Evolutionary conservation across 306 rosid genomes (phyloP), one percentile per base, ranked within the genome.

Genomic region (Gleditsia sinensis): DNA sequence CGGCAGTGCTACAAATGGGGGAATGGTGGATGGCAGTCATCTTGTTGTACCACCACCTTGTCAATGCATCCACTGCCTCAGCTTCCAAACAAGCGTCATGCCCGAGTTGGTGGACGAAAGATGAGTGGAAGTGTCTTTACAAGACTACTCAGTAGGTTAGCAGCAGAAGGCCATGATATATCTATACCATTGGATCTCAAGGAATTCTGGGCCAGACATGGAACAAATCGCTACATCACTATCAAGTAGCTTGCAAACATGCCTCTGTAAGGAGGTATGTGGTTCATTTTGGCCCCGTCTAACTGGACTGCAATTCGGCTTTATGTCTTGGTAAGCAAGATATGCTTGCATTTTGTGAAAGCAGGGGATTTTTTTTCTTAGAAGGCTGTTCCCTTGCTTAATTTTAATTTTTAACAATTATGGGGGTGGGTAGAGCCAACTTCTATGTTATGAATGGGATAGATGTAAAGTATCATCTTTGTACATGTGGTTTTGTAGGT

Each of bases 1-100:
- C 81, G 96, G 17, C 98, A 91, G 74, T 94, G 98, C 91, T 94
- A 94, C 91, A 94, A 90, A 88, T 94, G 98, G 98, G 98, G 98
- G 9, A 94, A 86, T 54, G 98, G 98, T 0, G 98, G 98, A 48
- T 94, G 98, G 98, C 98, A 94, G 79, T 94, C 98, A 28, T 84
- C 97, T 9, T 94, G 98, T 75, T 94, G 98, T 69, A 94, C 98
- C 65, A 94, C 92, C 78, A 80, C 89, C 68, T 82, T 94, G 89
- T 94, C 98, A 2, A 81, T 89, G 87, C 83, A 94, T 86, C 98
- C 98, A 0, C 86, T 94, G 19, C 98, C 98, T 7, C 98, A 94
- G 67, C 86, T 91, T 88, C 97, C 97, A 27, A 91, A 94, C 83
- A 94, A 94, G 86, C 97, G 94, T 19, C 97, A 94, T 40, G 86